phyloP scores from a whole-genome alignment of 192 early-diverging fungal species.

The Kappamyces sp. region DNA sequence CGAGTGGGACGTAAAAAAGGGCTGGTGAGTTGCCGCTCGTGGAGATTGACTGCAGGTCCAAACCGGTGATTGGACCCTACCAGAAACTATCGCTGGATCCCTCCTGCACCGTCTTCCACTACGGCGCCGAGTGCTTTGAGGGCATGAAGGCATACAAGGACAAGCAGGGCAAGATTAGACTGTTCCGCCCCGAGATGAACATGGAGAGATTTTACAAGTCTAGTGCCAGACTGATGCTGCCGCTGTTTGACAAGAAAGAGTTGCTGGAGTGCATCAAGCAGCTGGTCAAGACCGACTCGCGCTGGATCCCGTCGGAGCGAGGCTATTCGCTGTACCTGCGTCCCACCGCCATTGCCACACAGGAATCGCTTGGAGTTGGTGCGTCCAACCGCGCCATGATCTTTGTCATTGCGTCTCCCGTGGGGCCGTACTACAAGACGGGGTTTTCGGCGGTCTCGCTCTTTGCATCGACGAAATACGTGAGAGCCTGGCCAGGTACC shows the following conservation, averaged over 20 bases:
- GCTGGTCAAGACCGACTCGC: slow-evolving; percentile 68
- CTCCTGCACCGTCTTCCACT: slow-evolving; percentile 86
- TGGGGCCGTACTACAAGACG: slow-evolving; percentile 94
- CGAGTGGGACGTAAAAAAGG: slow-evolving; percentile 66
- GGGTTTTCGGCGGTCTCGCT: slow-evolving; percentile 85
- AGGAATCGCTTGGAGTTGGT: slow-evolving; percentile 69
- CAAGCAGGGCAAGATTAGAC: slow-evolving; percentile 72
- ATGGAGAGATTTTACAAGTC: slow-evolving; percentile 82
- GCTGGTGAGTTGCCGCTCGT: slow-evolving; percentile 12
- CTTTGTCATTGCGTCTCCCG: slow-evolving; percentile 85
- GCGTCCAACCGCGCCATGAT: slow-evolving; percentile 70
- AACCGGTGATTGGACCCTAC: slow-evolving; percentile 83
- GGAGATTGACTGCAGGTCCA: slow-evolving; percentile 57
- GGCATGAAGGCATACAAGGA: slow-evolving; percentile 91
- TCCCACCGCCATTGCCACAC: slow-evolving; percentile 88
- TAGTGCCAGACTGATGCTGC: slow-evolving; percentile 74
- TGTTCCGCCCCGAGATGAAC: slow-evolving; percentile 98
- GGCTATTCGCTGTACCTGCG: slow-evolving; percentile 93
- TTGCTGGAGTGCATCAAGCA: slow-evolving; percentile 77
- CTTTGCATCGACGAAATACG: slow-evolving; percentile 75
- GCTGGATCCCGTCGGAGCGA: slow-evolving; percentile 85
- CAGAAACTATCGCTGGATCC: slow-evolving; percentile 77
- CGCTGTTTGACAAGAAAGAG: slow-evolving; percentile 72
- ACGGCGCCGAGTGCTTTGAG: slow-evolving; percentile 91
- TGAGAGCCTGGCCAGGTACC: slow-evolving; percentile 85